Percentiles rank a stretch among this genome's conserved stretches.
Evolutionary conservation across 2,329 filamentous ascomycete genomes (phyloP).

Genomic region (Fusarium domesticum): DNA sequence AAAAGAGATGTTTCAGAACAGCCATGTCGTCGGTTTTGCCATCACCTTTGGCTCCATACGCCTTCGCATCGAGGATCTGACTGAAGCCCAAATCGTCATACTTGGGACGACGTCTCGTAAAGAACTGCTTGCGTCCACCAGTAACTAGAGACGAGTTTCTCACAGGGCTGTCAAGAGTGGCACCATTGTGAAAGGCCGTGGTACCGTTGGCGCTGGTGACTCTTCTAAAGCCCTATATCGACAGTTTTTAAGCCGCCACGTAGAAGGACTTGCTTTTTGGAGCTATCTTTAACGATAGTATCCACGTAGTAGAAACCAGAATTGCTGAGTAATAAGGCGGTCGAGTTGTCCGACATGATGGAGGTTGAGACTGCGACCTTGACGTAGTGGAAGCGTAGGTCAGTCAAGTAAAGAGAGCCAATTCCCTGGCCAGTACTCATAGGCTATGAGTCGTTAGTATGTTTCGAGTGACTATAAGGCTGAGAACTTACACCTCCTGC

Average conservation of each 20-base stretch:
- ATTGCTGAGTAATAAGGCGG: slow-evolving; percentile 11
- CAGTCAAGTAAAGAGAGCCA: slow-evolving; percentile 14
- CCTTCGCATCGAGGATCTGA: slow-evolving; percentile 9
- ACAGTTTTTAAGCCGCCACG: neutral
- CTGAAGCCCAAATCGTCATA: slow-evolving; percentile 5
- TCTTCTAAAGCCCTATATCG: slow-evolving; percentile 10
- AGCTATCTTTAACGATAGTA: slow-evolving; percentile 3
- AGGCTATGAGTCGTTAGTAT: neutral
- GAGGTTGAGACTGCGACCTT: slow-evolving; percentile 2
- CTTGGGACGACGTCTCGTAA: slow-evolving; percentile 9
- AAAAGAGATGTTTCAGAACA: slow-evolving; percentile 32
- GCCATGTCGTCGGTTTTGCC: slow-evolving; percentile 62
- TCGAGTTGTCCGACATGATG: slow-evolving; percentile 11
- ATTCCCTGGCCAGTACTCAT: slow-evolving; percentile 13
- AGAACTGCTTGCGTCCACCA: slow-evolving; percentile 3
- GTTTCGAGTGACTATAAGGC: neutral
- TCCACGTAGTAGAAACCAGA: slow-evolving; percentile 9
- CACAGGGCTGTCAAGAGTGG: neutral
- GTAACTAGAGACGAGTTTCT: slow-evolving; percentile 2
- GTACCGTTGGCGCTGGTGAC: slow-evolving; percentile 11
- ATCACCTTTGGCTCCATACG: slow-evolving; percentile 60
- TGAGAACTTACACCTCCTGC: slow-evolving; percentile 9
- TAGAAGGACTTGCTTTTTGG: slow-evolving; percentile 7
- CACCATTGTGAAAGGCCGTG: slow-evolving; percentile 11
- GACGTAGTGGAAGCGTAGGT: slow-evolving; percentile 2